These are phyloP conservation scores for Aspergillus pseudoterreus DNA, from an alignment of 2,329 filamentous ascomycete species.

Conservation along the genomic window DNA sequence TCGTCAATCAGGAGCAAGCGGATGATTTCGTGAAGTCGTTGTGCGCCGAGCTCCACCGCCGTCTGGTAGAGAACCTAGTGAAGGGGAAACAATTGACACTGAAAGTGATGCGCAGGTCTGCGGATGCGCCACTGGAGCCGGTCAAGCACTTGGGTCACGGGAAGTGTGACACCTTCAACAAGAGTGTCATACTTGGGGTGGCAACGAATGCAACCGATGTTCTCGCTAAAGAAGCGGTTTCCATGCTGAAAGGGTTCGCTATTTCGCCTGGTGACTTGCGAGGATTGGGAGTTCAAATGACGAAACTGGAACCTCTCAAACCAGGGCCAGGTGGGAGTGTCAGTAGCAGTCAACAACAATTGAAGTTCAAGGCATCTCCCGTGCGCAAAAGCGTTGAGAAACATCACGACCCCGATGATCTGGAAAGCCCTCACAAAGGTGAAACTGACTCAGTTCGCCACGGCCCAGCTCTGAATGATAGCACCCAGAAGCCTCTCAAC, in stretches of 20 bases:
- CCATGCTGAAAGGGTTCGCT: slow-evolving; percentile 73
- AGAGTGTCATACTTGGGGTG: slow-evolving; percentile 76
- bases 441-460: slow-evolving; percentile 27
- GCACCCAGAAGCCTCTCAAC: slow-evolving; percentile 64
- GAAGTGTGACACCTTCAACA: slow-evolving; percentile 92
- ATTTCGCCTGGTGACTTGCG: slow-evolving; percentile 91
- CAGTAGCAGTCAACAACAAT: slow-evolving; percentile 73
- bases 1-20: slow-evolving; percentile 85
- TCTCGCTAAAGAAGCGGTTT: slow-evolving; percentile 78
- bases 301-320: slow-evolving; percentile 80
- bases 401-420: slow-evolving; percentile 47
- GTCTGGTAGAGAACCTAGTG: slow-evolving; percentile 77
- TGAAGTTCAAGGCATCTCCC: slow-evolving; percentile 62
- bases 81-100: slow-evolving; percentile 86
- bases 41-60: slow-evolving; percentile 76
- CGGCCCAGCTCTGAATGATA: slow-evolving; percentile 32
- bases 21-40: slow-evolving; percentile 87
- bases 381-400: slow-evolving; percentile 22
- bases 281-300: slow-evolving; percentile 89
- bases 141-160: slow-evolving; percentile 93
- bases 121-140: slow-evolving; percentile 84
- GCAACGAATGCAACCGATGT: slow-evolving; percentile 71
- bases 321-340: slow-evolving; percentile 45
- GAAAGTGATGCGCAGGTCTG: slow-evolving; percentile 87
- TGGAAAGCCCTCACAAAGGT: slow-evolving; percentile 41